A percentile compares a stretch with the other conserved stretches of the same genome.
phyloP scores from a whole-genome alignment of 2,329 filamentous ascomycete species.

The Hymenoscyphus fructigenus region DNA sequence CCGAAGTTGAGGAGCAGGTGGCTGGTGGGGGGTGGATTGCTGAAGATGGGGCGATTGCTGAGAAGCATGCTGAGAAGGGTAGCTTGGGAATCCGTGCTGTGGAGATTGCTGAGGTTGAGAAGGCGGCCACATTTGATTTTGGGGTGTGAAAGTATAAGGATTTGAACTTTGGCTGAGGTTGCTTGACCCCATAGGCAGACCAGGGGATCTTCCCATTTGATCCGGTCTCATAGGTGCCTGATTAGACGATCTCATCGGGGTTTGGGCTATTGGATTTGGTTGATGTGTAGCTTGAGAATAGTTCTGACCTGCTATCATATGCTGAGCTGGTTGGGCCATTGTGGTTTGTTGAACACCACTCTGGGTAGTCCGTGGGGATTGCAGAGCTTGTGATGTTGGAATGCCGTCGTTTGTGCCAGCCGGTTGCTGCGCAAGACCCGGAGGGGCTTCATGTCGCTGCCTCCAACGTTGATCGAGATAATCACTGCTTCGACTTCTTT shows the following conservation, averaged over 20 bases:
- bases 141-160: slow-evolving; percentile 61
- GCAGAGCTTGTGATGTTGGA: slow-evolving; percentile 54
- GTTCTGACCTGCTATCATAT: slow-evolving; percentile 50
- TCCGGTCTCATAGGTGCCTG: slow-evolving; percentile 55
- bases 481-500: slow-evolving; percentile 74
- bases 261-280: slow-evolving; percentile 70
- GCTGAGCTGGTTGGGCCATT: slow-evolving; percentile 43
- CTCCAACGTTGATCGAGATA: slow-evolving; percentile 83
- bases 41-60: slow-evolving; percentile 39
- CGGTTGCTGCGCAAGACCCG: slow-evolving; percentile 39
- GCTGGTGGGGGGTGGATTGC: slow-evolving; percentile 54
- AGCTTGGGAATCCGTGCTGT: slow-evolving; percentile 54
- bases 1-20: slow-evolving; percentile 56
- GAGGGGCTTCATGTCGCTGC: slow-evolving; percentile 75
- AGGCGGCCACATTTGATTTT: slow-evolving; percentile 62
- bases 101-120: slow-evolving; percentile 62
- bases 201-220: slow-evolving; percentile 66
- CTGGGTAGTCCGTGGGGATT: slow-evolving; percentile 58
- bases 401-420: slow-evolving; percentile 42
- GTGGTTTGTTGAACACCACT: slow-evolving; percentile 54
- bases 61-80: slow-evolving; percentile 50
- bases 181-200: slow-evolving; percentile 54
- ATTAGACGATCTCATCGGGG: slow-evolving; percentile 69
- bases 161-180: slow-evolving; percentile 47
- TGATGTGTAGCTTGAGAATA: slow-evolving; percentile 74